Conservation (phyloP, 352 stramenopile species). For the Globisporangium cystogenes region DNA sequence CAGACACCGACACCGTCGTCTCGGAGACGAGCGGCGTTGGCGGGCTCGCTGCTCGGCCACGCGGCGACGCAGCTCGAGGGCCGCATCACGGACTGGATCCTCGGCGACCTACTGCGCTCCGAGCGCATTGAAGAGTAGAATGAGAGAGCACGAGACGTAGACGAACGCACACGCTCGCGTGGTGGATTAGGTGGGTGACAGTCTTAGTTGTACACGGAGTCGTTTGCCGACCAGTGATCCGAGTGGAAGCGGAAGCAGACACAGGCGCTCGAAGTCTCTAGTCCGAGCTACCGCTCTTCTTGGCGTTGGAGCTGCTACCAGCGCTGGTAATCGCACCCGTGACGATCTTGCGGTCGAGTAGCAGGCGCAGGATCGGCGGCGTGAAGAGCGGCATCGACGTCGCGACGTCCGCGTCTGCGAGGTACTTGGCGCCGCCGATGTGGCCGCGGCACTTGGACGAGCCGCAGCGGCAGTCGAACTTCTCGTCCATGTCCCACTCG, state of each 20-base stretch:
- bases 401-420: slow-evolving; percentile 50
- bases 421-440: slow-evolving; percentile 79
- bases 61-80: slow-evolving; percentile 29
- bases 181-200: background rate
- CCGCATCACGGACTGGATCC: slow-evolving; percentile 24
- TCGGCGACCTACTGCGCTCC: slow-evolving; percentile 18
- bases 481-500: slow-evolving; percentile 91
- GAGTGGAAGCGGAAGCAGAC: too few relatives aligned
- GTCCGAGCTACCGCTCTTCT: background rate
- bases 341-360: slow-evolving; percentile 40
- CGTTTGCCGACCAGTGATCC: background rate
- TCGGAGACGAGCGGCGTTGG: background rate
- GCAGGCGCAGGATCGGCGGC: slow-evolving; percentile 56
- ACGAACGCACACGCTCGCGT: background rate
- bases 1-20: slow-evolving; percentile 23
- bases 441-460: slow-evolving; percentile 50
- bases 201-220: background rate
- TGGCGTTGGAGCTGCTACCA: background rate
- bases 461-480: slow-evolving; percentile 83
- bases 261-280: background rate
- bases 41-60: slow-evolving; percentile 11
- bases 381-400: slow-evolving; percentile 63
- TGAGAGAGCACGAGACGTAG: background rate
- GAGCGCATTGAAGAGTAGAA: background rate
- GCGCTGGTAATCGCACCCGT: background rate